A percentile compares a stretch with the other conserved stretches of the same genome.
Conservation (phyloP, 768 basidiomycete species). For the Rubroboletus satanas region DNA sequence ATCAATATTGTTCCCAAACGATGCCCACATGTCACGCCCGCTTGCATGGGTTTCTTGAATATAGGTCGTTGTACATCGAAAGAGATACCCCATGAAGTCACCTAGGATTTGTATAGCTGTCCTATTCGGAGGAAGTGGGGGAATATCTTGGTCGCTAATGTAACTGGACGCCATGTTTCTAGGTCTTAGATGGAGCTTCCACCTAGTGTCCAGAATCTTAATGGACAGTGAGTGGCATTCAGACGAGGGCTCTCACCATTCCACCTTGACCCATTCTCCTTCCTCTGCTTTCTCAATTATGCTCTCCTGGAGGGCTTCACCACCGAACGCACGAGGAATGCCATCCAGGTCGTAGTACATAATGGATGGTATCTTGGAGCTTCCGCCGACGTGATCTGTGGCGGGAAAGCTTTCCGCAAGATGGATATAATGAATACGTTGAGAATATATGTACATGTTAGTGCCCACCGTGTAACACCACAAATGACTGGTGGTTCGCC, state of each 20-base stretch:
- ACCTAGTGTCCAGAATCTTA: conserved; percentile 22
- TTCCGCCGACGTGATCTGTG: conserved; percentile 43
- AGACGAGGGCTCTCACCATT: conserved; percentile 25
- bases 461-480: conserved; percentile 24
- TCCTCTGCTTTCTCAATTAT: conserved; percentile 40
- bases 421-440: neutral
- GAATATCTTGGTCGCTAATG: conserved; percentile 34
- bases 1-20: conserved; percentile 39
- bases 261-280: conserved; percentile 27
- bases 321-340: conserved; percentile 39
- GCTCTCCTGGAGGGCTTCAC: conserved; percentile 41
- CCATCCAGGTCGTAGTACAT: conserved; percentile 45
- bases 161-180: conserved; percentile 19
- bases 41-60: conserved; percentile 44
- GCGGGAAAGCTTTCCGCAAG: conserved; percentile 40
- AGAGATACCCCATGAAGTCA: conserved; percentile 49
- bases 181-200: conserved; percentile 36
- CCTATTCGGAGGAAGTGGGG: conserved; percentile 41
- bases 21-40: conserved; percentile 40
- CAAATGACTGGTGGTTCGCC: conserved; percentile 24
- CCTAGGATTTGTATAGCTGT: conserved; percentile 41
- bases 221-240: neutral
- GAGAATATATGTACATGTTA: neutral
- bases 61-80: conserved; percentile 39
- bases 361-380: conserved; percentile 49